phyloP scores from a whole-genome alignment of 2,329 filamentous ascomycete genomes.

The Clonostachys byssicola region DNA sequence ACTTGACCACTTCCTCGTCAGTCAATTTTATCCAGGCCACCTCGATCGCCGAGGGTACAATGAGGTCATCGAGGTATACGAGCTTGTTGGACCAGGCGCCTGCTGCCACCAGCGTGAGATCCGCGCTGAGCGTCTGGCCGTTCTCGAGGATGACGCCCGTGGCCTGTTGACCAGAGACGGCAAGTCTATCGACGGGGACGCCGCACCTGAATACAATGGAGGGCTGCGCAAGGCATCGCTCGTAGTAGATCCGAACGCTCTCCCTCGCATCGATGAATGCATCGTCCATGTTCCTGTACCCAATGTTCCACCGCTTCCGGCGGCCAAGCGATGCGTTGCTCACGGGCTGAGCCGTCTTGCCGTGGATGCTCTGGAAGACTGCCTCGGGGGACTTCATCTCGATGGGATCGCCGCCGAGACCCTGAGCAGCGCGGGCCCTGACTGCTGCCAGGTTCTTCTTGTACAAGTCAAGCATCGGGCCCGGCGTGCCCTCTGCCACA shows the following conservation, averaged over 20 bases:
- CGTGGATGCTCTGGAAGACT: slow-evolving; percentile 13
- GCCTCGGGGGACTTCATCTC: slow-evolving; percentile 4
- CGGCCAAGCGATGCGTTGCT: not conserved
- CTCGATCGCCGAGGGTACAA: slow-evolving; percentile 10
- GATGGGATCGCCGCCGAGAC: not conserved
- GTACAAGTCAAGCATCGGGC: slow-evolving; percentile 9
- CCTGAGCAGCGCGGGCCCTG: too few species aligned
- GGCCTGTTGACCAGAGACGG: not conserved
- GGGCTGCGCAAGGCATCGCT: slow-evolving; percentile 9
- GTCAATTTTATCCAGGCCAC: slow-evolving; percentile 19
- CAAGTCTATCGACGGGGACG: slow-evolving; percentile 4
- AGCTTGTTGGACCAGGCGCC: slow-evolving; percentile 15
- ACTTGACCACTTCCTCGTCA: slow-evolving; percentile 9
- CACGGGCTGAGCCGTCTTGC: slow-evolving; percentile 5
- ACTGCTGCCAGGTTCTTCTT: not conserved
- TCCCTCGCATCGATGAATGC: slow-evolving; percentile 15
- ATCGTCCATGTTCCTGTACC: slow-evolving; percentile 13
- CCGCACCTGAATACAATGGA: slow-evolving; percentile 12
- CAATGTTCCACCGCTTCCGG: slow-evolving; percentile 9
- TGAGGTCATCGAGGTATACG: slow-evolving; percentile 9
- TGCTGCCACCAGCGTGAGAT: slow-evolving; percentile 10
- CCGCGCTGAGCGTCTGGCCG: slow-evolving; percentile 6
- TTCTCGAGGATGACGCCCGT: slow-evolving; percentile 10
- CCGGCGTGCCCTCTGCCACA: slow-evolving; percentile 9
- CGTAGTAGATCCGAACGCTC: slow-evolving; percentile 13